These are phyloP conservation scores for Crassisporium funariophilum DNA, from an alignment of 768 basidiomycete species.

Conservation along the genomic window DNA sequence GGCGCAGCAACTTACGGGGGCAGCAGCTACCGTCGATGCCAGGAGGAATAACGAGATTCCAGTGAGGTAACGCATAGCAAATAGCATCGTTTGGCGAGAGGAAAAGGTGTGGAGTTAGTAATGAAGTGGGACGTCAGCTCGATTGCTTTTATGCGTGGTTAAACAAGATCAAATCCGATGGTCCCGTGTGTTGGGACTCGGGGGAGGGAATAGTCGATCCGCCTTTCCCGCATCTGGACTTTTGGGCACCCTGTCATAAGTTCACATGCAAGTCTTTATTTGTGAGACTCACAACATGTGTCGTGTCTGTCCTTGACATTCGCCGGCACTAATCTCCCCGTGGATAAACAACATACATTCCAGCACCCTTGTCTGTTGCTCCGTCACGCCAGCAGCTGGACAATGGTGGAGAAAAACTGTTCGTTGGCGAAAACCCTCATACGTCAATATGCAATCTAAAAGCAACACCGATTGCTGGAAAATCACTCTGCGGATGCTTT, in stretches of 20 bases:
- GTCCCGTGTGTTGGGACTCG: constrained; percentile 31
- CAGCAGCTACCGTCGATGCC: constrained; percentile 32
- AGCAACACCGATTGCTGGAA: no score
- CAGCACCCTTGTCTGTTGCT: constrained; percentile 17
- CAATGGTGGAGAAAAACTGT: no score
- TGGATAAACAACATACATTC: constrained; percentile 19
- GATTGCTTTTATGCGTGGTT: constrained; percentile 38
- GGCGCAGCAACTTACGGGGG: constrained; percentile 35
- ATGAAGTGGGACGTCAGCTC: constrained; percentile 20
- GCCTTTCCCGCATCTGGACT: constrained; percentile 36
- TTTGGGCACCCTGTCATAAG: constrained; percentile 28
- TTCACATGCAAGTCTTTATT: constrained; percentile 31
- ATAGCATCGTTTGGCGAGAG: constrained; percentile 30
- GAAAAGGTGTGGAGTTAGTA: constrained; percentile 24
- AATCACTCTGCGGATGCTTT: neutral
- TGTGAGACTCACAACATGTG: constrained; percentile 22
- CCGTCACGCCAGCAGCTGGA: constrained; percentile 12
- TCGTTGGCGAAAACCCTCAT: no score
- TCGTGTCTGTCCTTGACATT: constrained; percentile 19
- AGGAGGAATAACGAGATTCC: constrained; percentile 36
- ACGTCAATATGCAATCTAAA: no score
- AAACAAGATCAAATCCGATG: constrained; percentile 38
- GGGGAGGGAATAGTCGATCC: constrained; percentile 35
- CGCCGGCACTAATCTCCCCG: constrained; percentile 23
- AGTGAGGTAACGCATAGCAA: constrained; percentile 36